Percentiles rank a stretch among this genome's conserved stretches.
phyloP scores from a whole-genome alignment of 306 rosid genomes.

The Trichosanthes cucumerina region DNA sequence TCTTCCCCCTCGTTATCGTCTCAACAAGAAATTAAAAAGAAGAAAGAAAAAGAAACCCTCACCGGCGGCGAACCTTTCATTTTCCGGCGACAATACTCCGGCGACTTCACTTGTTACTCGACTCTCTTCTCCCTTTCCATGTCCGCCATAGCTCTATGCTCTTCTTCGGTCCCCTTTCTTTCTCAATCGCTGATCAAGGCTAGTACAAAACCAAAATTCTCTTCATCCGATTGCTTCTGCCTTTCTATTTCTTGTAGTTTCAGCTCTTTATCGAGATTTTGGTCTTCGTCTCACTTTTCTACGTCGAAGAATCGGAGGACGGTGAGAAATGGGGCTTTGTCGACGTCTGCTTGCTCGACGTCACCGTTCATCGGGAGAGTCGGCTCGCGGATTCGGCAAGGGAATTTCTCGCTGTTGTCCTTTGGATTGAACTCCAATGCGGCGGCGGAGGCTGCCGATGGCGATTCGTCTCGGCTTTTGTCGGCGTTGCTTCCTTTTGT shows the following conservation, averaged over 20 bases:
- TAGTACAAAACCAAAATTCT: constrained; percentile 1
- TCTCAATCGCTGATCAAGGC: constrained; percentile 8
- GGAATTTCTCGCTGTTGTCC: constrained; percentile 44
- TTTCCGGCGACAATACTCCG: constrained; percentile 21
- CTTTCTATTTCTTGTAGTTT: not conserved
- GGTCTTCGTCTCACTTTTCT: not conserved
- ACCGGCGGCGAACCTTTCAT: constrained; percentile 15
- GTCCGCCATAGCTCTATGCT: constrained; percentile 12
- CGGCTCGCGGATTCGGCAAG: constrained; percentile 32
- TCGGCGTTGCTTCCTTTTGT: constrained; percentile 92
- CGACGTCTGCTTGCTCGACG: constrained; percentile 44
- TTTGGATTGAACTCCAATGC: constrained; percentile 36
- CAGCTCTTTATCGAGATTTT: constrained; percentile 3
- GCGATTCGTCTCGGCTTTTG: constrained; percentile 55
- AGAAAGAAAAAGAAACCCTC: not conserved
- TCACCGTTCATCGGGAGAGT: constrained; percentile 38
- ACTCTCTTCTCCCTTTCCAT: not conserved
- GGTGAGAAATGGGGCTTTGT: constrained; percentile 17
- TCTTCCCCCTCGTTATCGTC: not conserved
- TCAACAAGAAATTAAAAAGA: not conserved
- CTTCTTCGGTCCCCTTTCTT: constrained; percentile 23
- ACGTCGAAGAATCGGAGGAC: constrained; percentile 17
- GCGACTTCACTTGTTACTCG: not conserved
- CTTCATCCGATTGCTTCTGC: not conserved
- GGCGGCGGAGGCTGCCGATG: constrained; percentile 17